A percentile compares a stretch with the other conserved stretches of the same genome.
Evolutionary conservation across 2,329 filamentous ascomycete species (phyloP).

Genomic region (Talaromyces sp.): DNA sequence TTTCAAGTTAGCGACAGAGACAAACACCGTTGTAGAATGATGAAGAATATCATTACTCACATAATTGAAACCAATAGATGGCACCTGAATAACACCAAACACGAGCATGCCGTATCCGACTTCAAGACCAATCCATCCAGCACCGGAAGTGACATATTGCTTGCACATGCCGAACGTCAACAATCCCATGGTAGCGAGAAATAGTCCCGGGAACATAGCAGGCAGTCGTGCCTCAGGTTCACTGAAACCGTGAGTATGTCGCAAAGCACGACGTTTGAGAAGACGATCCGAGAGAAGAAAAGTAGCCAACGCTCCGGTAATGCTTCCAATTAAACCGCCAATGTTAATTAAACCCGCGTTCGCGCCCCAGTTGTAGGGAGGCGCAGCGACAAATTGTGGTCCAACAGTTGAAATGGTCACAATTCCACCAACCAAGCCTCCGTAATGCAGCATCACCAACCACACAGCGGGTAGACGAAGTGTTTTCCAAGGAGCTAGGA

Average conservation of each 20-base stretch:
- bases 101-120: not conserved
- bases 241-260: not conserved
- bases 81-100: not conserved
- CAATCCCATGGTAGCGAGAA: not conserved
- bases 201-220: not conserved
- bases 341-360: not conserved
- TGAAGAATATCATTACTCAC: not conserved
- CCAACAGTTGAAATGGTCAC: constrained; percentile 1
- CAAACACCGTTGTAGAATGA: not conserved
- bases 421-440: not conserved
- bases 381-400: not conserved
- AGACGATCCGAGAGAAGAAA: not conserved
- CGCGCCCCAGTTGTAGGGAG: not conserved
- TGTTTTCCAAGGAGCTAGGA: not conserved
- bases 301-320: not conserved
- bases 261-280: not conserved
- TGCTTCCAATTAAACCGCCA: not conserved
- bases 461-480: not conserved
- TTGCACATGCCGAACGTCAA: not conserved
- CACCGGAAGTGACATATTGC: constrained; percentile 1
- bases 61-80: not conserved
- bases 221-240: not conserved
- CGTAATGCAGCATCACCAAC: not conserved
- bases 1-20: not conserved
- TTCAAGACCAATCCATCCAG: constrained; percentile 1